Evolutionary conservation across 75 land plant species (phyloP).

Genomic region (Gnetum montanum): DNA sequence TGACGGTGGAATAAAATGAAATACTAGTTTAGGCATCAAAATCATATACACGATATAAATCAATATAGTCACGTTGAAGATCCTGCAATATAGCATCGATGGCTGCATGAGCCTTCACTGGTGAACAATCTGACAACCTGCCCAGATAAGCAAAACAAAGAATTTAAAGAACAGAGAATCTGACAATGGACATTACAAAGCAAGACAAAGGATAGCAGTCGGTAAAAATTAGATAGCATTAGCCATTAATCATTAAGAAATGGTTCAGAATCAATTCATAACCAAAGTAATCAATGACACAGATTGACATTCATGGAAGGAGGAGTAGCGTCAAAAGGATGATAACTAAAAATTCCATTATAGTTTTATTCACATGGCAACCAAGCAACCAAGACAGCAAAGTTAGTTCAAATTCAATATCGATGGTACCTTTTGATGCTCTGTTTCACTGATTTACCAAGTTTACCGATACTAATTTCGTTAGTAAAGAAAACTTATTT

Average conservation of each 20-base stretch:
- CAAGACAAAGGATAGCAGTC: background rate
- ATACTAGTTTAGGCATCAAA: background rate
- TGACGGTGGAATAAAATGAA: background rate
- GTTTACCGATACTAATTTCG: too few relatives aligned
- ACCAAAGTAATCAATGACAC: background rate
- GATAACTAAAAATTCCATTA: too few relatives aligned
- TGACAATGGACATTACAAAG: background rate
- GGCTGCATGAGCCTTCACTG: constrained; percentile 10
- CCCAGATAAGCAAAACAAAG: background rate
- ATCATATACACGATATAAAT: constrained; percentile 27
- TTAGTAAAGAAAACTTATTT: too few relatives aligned
- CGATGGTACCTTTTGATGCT: too few relatives aligned
- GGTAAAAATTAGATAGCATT: background rate
- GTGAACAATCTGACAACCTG: background rate
- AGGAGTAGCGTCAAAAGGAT: too few relatives aligned
- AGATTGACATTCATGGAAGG: background rate
- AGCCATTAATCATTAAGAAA: background rate
- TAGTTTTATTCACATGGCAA: too few relatives aligned
- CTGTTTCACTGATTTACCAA: too few relatives aligned
- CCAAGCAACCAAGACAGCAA: too few relatives aligned
- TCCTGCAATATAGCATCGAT: constrained; percentile 17
- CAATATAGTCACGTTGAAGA: constrained; percentile 32
- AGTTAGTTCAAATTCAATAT: too few relatives aligned
- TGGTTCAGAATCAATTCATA: background rate
- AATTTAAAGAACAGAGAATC: background rate